Evolutionary conservation across 768 basidiomycete genomes (phyloP).

Genomic region (Dentipellis sp.): DNA sequence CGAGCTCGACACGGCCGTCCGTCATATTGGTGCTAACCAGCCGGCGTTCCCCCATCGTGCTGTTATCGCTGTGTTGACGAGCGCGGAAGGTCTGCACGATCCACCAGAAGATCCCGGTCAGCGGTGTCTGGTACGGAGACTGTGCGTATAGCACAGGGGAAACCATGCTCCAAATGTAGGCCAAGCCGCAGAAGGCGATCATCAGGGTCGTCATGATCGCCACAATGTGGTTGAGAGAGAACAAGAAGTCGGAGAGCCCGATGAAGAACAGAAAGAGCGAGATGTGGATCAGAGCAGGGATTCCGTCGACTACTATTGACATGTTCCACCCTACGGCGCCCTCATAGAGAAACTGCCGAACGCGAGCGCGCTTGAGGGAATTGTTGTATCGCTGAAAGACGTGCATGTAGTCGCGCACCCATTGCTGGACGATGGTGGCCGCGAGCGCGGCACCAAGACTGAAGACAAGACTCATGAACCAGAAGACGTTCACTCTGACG

Average conservation of each 20-base stretch:
- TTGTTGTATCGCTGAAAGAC: conserved; percentile 21
- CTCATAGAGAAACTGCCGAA: conserved; percentile 28
- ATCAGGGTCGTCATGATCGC: conserved; percentile 1
- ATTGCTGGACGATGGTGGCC: conserved; percentile 40
- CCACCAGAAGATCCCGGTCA: conserved; percentile 2
- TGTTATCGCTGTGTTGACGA: conserved; percentile 2
- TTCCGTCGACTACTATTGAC: conserved; percentile 29
- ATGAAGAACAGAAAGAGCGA: conserved; percentile 43
- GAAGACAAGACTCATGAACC: conserved; percentile 28
- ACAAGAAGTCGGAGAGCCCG: conserved; percentile 35
- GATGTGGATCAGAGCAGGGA: conserved; percentile 39
- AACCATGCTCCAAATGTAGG: conserved; percentile 8
- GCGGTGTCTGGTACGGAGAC: conserved; percentile 7
- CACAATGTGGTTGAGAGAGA: conserved; percentile 16
- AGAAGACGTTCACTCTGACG: conserved; percentile 31
- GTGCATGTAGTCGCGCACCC: conserved; percentile 30
- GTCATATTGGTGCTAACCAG: conserved; percentile 6
- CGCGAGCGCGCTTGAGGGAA: conserved; percentile 25
- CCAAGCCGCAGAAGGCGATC: conserved; percentile 4
- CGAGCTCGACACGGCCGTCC: conserved; percentile 7
- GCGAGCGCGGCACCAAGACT: conserved; percentile 34
- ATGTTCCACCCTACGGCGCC: conserved; percentile 33
- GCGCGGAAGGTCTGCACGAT: conserved; percentile 1
- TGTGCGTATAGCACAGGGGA: background rate
- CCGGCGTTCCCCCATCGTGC: background rate